phyloP scores from a whole-genome alignment of 2,329 filamentous ascomycete species.

The Peltaster fructicola region DNA sequence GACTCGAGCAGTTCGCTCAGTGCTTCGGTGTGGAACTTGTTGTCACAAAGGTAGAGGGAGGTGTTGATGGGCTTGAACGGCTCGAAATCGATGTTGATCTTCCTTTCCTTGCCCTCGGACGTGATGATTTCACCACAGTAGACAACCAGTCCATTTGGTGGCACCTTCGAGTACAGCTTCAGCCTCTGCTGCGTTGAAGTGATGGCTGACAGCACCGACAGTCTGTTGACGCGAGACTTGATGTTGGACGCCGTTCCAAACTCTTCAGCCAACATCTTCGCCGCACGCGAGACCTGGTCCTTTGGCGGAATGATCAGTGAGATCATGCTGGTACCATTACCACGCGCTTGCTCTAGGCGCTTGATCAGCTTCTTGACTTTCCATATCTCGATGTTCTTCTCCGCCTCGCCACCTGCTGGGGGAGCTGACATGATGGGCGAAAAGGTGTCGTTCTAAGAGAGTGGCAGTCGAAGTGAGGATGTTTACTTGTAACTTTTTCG shows the following conservation, averaged over 20 bases:
- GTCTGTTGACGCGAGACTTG: slow-evolving; percentile 97
- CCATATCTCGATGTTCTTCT: slow-evolving; percentile 92
- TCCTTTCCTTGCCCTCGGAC: slow-evolving; percentile 92
- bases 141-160: slow-evolving; percentile 89
- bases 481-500: too few relatives aligned
- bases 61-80: slow-evolving; percentile 99
- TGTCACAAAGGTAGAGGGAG: slow-evolving; percentile 97
- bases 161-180: slow-evolving; percentile 98
- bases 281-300: slow-evolving; percentile 87
- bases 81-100: slow-evolving; percentile 99
- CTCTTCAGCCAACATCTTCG: slow-evolving; percentile 98
- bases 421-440: slow-evolving; percentile 77
- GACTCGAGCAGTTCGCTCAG: slow-evolving; percentile 93
- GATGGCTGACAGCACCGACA: slow-evolving; percentile 94
- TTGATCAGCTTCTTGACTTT: slow-evolving; percentile 99
- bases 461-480: too few relatives aligned
- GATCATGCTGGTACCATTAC: slow-evolving; percentile 99
- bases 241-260: slow-evolving; percentile 92
- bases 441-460: too few relatives aligned
- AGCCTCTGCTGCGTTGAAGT: slow-evolving; percentile 97
- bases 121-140: slow-evolving; percentile 99
- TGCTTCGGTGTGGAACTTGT: slow-evolving; percentile 98
- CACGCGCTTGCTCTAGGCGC: slow-evolving; percentile 86
- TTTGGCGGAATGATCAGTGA: slow-evolving; percentile 98
- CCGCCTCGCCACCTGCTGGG: slow-evolving; percentile 78